phyloP scores from a whole-genome alignment of 2,329 filamentous ascomycete species.

The Curvularia spicifera region DNA sequence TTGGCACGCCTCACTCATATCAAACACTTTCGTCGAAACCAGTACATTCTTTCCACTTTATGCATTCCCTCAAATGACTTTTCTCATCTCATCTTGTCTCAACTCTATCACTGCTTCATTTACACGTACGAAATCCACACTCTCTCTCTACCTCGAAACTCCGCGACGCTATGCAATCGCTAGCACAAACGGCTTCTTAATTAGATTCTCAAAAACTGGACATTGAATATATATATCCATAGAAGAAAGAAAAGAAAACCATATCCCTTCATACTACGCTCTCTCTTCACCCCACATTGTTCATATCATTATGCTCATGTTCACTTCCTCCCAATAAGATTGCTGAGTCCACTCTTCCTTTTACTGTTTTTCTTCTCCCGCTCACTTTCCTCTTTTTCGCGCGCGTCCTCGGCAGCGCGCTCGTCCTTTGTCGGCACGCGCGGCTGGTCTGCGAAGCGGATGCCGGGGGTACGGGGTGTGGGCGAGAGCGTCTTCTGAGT shows the following conservation, averaged over 20 bases:
- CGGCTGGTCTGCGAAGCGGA: constrained; percentile 65
- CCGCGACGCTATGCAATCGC: neutral
- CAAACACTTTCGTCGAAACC: too few relatives aligned
- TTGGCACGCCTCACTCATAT: too few relatives aligned
- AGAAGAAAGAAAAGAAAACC: neutral
- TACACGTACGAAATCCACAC: too few relatives aligned
- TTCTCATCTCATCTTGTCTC: neutral
- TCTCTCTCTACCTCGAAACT: neutral
- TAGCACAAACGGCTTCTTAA: neutral
- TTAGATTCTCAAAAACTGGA: neutral
- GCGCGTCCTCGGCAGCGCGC: constrained; percentile 33
- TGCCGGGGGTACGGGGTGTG: constrained; percentile 56
- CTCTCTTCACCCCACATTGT: neutral
- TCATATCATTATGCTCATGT: neutral
- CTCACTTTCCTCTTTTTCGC: constrained; percentile 30
- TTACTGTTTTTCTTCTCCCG: constrained; percentile 23
- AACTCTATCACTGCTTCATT: neutral
- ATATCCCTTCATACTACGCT: neutral
- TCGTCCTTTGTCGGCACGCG: constrained; percentile 45
- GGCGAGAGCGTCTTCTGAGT: constrained; percentile 18
- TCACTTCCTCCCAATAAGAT: constrained; percentile 28
- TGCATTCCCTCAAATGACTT: neutral
- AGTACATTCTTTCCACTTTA: neutral
- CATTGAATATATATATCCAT: neutral
- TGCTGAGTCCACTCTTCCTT: constrained; percentile 30